Evolutionary conservation across 441 rosid genomes (phyloP).

Genomic region (Adansonia grandidieri): DNA sequence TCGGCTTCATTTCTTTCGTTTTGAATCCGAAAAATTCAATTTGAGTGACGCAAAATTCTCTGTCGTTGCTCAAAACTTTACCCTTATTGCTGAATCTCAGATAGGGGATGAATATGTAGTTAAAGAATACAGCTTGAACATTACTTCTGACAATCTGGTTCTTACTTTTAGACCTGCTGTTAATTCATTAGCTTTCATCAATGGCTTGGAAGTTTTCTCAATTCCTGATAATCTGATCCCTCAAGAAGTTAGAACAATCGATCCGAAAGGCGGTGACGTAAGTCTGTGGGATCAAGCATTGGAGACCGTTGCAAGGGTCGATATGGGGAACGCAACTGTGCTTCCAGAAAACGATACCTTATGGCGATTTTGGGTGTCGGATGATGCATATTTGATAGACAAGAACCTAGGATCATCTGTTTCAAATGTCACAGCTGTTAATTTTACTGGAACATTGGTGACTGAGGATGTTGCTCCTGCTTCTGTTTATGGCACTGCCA

Average conservation of each 20-base stretch:
- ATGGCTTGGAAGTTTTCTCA: slow-evolving; percentile 72
- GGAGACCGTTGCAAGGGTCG: slow-evolving; percentile 76
- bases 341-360: slow-evolving; percentile 55
- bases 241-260: slow-evolving; percentile 40
- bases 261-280: slow-evolving; percentile 32
- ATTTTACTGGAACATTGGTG: slow-evolving; percentile 41
- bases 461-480: slow-evolving; percentile 60
- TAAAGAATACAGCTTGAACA: slow-evolving; percentile 66
- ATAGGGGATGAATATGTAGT: slow-evolving; percentile 33
- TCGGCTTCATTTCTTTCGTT: slow-evolving; percentile 79
- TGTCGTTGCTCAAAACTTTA: slow-evolving; percentile 67
- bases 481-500: slow-evolving; percentile 79
- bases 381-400: slow-evolving; percentile 47
- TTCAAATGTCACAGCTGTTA: slow-evolving; percentile 52
- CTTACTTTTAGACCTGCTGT: slow-evolving; percentile 53
- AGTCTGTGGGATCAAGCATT: slow-evolving; percentile 48
- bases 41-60: slow-evolving; percentile 68
- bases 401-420: slow-evolving; percentile 35
- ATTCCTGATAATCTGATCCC: slow-evolving; percentile 70
- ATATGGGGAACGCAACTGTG: slow-evolving; percentile 78
- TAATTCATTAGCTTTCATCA: slow-evolving; percentile 67
- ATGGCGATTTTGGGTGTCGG: slow-evolving; percentile 82
- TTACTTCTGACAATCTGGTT: slow-evolving; percentile 44
- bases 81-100: slow-evolving; percentile 57
- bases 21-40: slow-evolving; percentile 40